Percentiles rank a stretch among this genome's conserved stretches.
These are phyloP conservation scores for Aspergillus piperis DNA, from an alignment of 2,329 filamentous ascomycete species.

Conservation along the genomic window DNA sequence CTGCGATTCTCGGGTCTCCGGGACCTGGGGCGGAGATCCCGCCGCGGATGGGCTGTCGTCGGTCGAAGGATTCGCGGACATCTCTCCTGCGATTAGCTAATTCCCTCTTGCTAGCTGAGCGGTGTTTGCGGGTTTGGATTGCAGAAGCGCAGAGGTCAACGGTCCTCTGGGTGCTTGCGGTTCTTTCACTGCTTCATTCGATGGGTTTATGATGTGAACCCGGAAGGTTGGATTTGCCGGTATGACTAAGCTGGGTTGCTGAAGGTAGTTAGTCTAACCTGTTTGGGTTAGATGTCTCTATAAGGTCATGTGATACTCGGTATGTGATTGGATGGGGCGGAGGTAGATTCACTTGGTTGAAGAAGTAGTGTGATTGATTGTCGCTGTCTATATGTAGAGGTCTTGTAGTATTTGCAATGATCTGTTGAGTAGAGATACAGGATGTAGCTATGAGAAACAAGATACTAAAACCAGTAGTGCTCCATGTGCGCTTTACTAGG, in stretches of 20 bases:
- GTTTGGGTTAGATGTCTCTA: not conserved
- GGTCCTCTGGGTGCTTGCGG: not conserved
- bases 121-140: not conserved
- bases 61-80: constrained; percentile 14
- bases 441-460: no score
- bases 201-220: not conserved
- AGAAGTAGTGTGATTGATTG: no score
- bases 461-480: no score
- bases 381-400: no score
- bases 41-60: constrained; percentile 4
- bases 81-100: constrained; percentile 15
- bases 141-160: not conserved
- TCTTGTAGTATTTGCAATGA: no score
- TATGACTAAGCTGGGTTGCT: not conserved
- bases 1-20: constrained; percentile 15
- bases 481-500: no score
- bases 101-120: not conserved
- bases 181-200: not conserved
- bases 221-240: not conserved
- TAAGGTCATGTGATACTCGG: not conserved
- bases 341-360: not conserved
- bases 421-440: no score
- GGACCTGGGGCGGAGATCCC: not conserved
- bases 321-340: not conserved
- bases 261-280: not conserved